Percentiles rank a stretch among this genome's conserved stretches.
Conservation (phyloP, 179 eudicot genomes). For the Corrigiola litoralis region DNA sequence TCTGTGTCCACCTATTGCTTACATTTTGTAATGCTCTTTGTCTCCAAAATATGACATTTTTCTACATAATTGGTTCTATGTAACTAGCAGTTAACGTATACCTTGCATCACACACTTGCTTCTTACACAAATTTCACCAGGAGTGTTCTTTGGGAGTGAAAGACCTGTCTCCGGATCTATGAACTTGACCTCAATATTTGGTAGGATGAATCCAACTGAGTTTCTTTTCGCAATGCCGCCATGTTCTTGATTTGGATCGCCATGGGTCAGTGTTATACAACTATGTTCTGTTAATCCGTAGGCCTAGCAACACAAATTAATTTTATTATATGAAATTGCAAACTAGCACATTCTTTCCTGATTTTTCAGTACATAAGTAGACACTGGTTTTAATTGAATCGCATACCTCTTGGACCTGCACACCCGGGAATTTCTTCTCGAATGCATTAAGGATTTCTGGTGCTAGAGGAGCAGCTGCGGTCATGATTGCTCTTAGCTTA, state of each 20-base stretch:
- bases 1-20: too few relatives aligned
- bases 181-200: constrained; percentile 87
- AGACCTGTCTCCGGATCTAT: constrained; percentile 64
- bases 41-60: too few relatives aligned
- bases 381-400: neutral
- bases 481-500: constrained; percentile 72
- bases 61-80: too few relatives aligned
- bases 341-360: too few relatives aligned
- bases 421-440: constrained; percentile 72
- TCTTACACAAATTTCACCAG: constrained; percentile 81
- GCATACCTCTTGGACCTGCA: constrained; percentile 78
- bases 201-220: constrained; percentile 87
- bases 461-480: constrained; percentile 95
- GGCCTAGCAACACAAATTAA: constrained; percentile 62
- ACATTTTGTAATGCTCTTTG: too few relatives aligned
- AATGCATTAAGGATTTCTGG: constrained; percentile 78
- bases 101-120: constrained; percentile 98
- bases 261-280: constrained; percentile 89
- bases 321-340: constrained; percentile 56
- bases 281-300: constrained; percentile 97
- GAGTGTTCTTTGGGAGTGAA: constrained; percentile 73
- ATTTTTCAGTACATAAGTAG: too few relatives aligned
- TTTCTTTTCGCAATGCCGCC: constrained; percentile 62
- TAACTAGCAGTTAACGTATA: constrained; percentile 8
- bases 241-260: constrained; percentile 52